Evolutionary conservation across 1,284 basidiomycete species (phyloP).

Genomic region (Irpex lacteus): DNA sequence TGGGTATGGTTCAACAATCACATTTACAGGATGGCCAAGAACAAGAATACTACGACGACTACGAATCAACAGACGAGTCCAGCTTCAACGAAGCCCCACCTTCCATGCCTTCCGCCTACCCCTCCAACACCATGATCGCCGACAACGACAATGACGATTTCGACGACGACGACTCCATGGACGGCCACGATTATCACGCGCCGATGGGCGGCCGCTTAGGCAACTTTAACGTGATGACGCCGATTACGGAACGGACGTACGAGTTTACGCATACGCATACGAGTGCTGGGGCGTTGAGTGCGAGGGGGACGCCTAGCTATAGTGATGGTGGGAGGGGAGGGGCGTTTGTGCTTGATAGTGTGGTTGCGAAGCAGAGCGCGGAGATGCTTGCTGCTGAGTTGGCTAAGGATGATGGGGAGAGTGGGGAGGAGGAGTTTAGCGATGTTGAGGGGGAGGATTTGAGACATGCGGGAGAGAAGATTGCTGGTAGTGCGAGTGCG

Average conservation of each 20-base stretch:
- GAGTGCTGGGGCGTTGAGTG: conserved; percentile 15
- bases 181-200: conserved; percentile 33
- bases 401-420: conserved; percentile 6
- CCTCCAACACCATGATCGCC: background rate
- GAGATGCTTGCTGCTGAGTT: conserved; percentile 14
- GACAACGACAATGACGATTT: conserved; percentile 20
- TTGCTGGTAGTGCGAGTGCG: conserved; percentile 34
- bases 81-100: conserved; percentile 22
- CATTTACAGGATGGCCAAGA: background rate
- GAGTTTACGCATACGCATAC: conserved; percentile 76
- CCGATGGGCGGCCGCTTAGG: conserved; percentile 75
- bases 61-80: conserved; percentile 30
- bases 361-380: conserved; percentile 6
- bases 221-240: conserved; percentile 87
- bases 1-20: conserved; percentile 2
- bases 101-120: conserved; percentile 4
- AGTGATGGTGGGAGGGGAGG: background rate
- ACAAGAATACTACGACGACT: conserved; percentile 20
- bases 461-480: conserved; percentile 46
- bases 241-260: conserved; percentile 89
- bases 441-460: conserved; percentile 26
- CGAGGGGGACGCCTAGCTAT: conserved; percentile 5
- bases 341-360: background rate
- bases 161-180: conserved; percentile 32
- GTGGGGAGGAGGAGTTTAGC: conserved; percentile 13